Base-by-base conservation (phyloP, 2,329 filamentous ascomycete genomes). In the Fusarium avenaceum region DNA sequence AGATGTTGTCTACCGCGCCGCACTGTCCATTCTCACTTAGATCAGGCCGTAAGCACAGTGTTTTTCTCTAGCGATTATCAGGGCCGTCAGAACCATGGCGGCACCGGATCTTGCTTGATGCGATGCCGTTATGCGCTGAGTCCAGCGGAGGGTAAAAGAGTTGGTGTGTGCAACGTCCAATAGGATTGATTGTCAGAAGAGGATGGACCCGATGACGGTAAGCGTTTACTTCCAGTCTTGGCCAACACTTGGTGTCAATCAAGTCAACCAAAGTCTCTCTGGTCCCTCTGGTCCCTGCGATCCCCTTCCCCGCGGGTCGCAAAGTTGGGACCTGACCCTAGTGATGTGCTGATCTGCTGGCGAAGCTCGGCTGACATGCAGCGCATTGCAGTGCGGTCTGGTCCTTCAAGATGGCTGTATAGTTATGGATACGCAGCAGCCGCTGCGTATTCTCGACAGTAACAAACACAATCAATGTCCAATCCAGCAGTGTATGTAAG, bases 361-460 rank as follows among this genome's bases (percentile, higher is more conserved):
- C 53, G 51, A 66, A 66, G 65, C 56, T 69, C 61, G 40, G 66
- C 65, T 69, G 66, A 69, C 66, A 69, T 67, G 65, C 62, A 63
- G 35, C 35, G 9, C 35, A 38, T 38, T 38, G 35, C 35, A 19
- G 30, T 33, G 14, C 30, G 30, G 30, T 33, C 30, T 33, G 35
- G 35, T 52, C 46, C 54, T 32, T 26, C 15, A 47, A 45, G 43
- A 65, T 69, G 65, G 66, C 65, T 67, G 61, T 68, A 61, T 61
- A 26, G 15, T 42, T 62, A 33, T 22, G 22, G 22, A 22, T 35
- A 33, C 19, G 44, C 44, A 32, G 28, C 8, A 38, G 17, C 9
- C n/a, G 28, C 22, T 43, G 47, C 22, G 28, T 43, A 22, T 57
- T 30, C 4, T 30, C 28, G 17, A 38, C 17, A 22, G 20, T n/a